Evolutionary conservation across 768 basidiomycete species (phyloP).

Genomic region (Daedaleopsis nitida): DNA sequence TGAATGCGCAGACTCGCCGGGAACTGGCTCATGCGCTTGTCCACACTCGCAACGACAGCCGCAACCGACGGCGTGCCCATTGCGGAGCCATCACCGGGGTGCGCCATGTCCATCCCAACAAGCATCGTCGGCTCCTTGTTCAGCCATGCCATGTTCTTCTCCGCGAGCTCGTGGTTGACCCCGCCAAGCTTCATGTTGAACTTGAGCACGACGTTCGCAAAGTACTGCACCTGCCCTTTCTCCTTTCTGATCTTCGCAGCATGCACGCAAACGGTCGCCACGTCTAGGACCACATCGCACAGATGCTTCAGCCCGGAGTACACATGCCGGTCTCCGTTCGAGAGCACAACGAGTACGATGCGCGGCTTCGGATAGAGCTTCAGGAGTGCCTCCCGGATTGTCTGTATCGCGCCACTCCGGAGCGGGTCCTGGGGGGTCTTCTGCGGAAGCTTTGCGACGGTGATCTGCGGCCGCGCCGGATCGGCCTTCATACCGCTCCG

Average conservation of each 20-base stretch:
- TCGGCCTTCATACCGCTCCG: constrained; percentile 61
- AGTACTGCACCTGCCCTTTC: constrained; percentile 73
- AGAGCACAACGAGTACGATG: constrained; percentile 72
- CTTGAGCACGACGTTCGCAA: constrained; percentile 81
- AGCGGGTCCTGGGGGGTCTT: constrained; percentile 38
- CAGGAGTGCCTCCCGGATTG: constrained; percentile 37
- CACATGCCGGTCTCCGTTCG: constrained; percentile 68
- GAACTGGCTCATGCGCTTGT: constrained; percentile 71
- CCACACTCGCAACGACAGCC: constrained; percentile 78
- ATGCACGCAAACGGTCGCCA: constrained; percentile 75
- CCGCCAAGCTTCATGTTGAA: constrained; percentile 85
- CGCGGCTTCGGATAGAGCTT: constrained; percentile 43
- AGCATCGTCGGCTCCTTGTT: constrained; percentile 73
- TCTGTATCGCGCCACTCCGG: constrained; percentile 45
- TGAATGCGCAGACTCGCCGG: constrained; percentile 76
- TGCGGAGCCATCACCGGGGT: constrained; percentile 67
- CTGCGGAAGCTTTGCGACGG: constrained; percentile 33
- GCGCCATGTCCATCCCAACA: constrained; percentile 85
- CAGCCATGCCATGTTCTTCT: constrained; percentile 61
- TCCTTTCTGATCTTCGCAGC: constrained; percentile 55
- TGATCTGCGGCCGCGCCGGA: constrained; percentile 34
- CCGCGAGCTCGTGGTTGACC: constrained; percentile 69
- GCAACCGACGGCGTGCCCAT: constrained; percentile 82
- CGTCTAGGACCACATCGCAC: constrained; percentile 68
- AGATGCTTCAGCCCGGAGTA: constrained; percentile 83